Evolutionary conservation across 352 stramenopile genomes (phyloP).

Genomic region (Globisporangium abappressorium): DNA sequence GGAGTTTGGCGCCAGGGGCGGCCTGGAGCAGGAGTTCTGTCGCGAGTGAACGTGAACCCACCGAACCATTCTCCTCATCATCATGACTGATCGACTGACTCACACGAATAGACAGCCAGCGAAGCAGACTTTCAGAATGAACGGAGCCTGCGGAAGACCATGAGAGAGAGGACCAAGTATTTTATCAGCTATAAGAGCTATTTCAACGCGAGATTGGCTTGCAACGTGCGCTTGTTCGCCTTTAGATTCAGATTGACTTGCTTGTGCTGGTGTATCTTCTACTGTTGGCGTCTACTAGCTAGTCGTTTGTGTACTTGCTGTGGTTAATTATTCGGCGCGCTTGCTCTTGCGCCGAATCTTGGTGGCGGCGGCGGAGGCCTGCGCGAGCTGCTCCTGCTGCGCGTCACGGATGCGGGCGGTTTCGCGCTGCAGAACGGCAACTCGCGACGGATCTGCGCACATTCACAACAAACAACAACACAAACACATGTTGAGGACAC

Average conservation of each 20-base stretch:
- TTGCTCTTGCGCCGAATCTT: conserved; percentile 21
- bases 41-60: conserved; percentile 29
- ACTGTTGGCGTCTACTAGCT: background rate
- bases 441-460: conserved; percentile 45
- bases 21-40: conserved; percentile 29
- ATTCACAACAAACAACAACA: conserved; percentile 11
- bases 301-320: background rate
- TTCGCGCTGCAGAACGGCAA: conserved; percentile 53
- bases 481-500: conserved; percentile 3
- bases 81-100: background rate
- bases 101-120: background rate
- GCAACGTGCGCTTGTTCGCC: too few species aligned
- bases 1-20: conserved; percentile 33
- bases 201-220: background rate
- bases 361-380: conserved; percentile 7
- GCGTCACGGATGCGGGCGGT: conserved; percentile 49
- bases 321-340: background rate
- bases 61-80: too few species aligned
- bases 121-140: background rate
- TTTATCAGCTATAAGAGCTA: background rate
- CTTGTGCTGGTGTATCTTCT: background rate
- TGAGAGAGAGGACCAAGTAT: background rate
- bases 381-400: conserved; percentile 41
- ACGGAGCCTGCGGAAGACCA: background rate
- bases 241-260: background rate